phyloP scores from a whole-genome alignment of 2,329 filamentous ascomycete species.

The Periconia sp. region DNA sequence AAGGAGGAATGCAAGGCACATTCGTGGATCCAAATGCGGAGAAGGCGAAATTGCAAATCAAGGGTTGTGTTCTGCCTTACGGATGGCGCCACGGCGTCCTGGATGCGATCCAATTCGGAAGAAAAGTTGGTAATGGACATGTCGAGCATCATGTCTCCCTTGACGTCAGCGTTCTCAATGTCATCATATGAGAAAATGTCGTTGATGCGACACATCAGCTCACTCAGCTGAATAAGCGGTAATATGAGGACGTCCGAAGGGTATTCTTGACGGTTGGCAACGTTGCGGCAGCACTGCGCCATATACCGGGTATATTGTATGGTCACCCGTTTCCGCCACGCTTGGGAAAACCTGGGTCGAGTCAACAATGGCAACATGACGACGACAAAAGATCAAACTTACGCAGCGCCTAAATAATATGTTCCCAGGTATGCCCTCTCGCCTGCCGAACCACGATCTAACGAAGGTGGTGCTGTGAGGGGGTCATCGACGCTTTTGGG shows the following conservation, averaged over 20 bases:
- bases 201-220: conserved; percentile 19
- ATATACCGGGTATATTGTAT: conserved; percentile 19
- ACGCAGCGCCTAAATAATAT: conserved; percentile 19
- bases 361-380: not conserved
- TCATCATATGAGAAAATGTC: conserved; percentile 27
- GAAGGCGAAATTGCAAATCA: conserved; percentile 5
- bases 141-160: conserved; percentile 19
- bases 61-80: conserved; percentile 9
- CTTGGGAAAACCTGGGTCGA: conserved; percentile 19
- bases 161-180: conserved; percentile 20
- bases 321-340: conserved; percentile 21
- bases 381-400: conserved; percentile 4
- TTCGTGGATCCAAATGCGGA: conserved; percentile 23
- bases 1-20: conserved; percentile 20
- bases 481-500: not conserved
- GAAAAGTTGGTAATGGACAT: conserved; percentile 17
- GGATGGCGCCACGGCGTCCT: conserved; percentile 1
- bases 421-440: conserved; percentile 25
- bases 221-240: conserved; percentile 18
- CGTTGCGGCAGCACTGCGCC: conserved; percentile 13
- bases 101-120: conserved; percentile 17
- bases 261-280: conserved; percentile 11
- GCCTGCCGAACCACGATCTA: conserved; percentile 8
- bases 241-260: conserved; percentile 20
- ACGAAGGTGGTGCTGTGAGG: not conserved